Evolutionary conservation across 441 rosid genomes (phyloP), one percentile per base, ranked within the genome.

Genomic region (Macaranga tanarius): DNA sequence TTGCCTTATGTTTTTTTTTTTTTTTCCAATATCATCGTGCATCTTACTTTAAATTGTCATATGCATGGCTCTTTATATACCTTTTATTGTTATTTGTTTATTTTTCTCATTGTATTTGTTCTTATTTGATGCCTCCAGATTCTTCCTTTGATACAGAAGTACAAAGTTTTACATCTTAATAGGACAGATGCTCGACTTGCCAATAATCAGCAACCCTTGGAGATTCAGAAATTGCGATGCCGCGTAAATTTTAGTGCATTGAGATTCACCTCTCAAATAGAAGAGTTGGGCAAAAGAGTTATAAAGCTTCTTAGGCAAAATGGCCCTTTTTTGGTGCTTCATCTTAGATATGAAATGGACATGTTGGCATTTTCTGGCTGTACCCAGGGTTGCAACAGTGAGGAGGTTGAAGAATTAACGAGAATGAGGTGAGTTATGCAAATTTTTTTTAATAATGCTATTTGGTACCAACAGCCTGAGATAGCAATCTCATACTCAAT

Each of bases 291-390:
- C 66, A 84, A 78, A 82, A 85, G 86, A 82, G 95, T 93, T 38
- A 84, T 91, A 76, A 85, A 67, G 73, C 91, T 91, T 74, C 77
- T 93, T 15, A 91, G 89, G 81, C 79, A 84, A 77, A 87, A 83
- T 72, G 98, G 96, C 28, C 96, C 89, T 42, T 93, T 93, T 78
- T 83, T 93, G 7, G 97, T 91, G 6, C 90, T 93, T 69, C 98
- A 93, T 73, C 97, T 93, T 55, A 81, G 98, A 79, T 93, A 91
- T 77, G 98, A 93, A 83, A 93, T 93, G 98, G 98, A 93, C 79
- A 93, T 93, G 98, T 67, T 93, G 72, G 98, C 98, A 19, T 93
- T 93, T 78, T 93, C 98, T 65, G 98, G 98, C 73, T 93, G 98
- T 71, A 84, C 88, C n/a, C 92, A 91, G 44, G 97, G 98, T 71